phyloP scores from a whole-genome alignment of 208 protist genomes.

The Trypanosoma congolense region DNA sequence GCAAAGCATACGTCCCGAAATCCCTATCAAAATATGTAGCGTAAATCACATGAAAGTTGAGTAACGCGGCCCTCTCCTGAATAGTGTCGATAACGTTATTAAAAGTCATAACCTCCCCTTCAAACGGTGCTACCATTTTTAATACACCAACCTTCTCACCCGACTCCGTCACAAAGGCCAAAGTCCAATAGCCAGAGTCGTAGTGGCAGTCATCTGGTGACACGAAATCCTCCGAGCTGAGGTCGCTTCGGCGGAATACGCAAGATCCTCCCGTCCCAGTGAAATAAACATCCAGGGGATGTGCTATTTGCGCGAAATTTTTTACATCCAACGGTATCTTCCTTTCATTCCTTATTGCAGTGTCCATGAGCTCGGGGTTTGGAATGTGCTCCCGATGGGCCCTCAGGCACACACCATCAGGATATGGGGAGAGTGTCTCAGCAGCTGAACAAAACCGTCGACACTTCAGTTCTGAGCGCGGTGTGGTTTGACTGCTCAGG shows the following conservation, averaged over 20 bases:
- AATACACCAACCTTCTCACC: slow-evolving; percentile 2
- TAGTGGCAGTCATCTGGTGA: neutral
- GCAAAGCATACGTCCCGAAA: slow-evolving; percentile 15
- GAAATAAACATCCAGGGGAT: neutral
- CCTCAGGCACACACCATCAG: slow-evolving; percentile 16
- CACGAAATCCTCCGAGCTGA: neutral
- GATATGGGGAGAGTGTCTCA: slow-evolving; percentile 19
- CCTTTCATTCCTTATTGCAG: neutral
- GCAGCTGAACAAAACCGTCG: slow-evolving; percentile 1
- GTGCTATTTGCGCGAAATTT: neutral
- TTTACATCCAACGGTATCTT: neutral
- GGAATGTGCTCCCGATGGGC: neutral
- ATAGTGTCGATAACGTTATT: slow-evolving; percentile 8
- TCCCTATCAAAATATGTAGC: slow-evolving; percentile 22
- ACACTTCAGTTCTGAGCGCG: neutral
- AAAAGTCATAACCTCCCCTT: slow-evolving; percentile 5
- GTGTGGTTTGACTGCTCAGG: neutral
- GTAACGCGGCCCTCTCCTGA: slow-evolving; percentile 6
- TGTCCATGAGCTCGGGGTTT: slow-evolving; percentile 15
- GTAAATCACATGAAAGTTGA: slow-evolving; percentile 6
- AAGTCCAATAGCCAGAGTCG: slow-evolving; percentile 15
- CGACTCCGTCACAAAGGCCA: slow-evolving; percentile 1
- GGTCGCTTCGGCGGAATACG: neutral
- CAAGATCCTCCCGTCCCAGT: neutral
- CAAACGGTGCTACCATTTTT: slow-evolving; percentile 3